Base-by-base conservation (phyloP, 2,329 filamentous ascomycete species). In the Cryphonectria japonica region DNA sequence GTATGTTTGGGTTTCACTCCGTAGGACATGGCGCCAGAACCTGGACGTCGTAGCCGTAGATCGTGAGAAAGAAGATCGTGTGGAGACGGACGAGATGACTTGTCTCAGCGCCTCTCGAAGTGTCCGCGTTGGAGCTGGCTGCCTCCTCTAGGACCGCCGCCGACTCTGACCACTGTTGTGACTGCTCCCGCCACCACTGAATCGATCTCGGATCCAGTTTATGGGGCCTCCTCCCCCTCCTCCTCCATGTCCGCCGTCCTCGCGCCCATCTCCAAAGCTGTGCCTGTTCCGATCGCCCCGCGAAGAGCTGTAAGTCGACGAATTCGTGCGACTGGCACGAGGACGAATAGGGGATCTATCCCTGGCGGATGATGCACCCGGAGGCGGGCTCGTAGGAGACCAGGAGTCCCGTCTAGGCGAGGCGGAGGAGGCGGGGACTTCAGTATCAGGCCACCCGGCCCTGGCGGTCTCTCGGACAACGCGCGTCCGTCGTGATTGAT, bases 151-250 rank as follows among this genome's bases (percentile, higher is more conserved):
- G n/a, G 71, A 71, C 50, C 71, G 69, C 54, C 69, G 67, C n/a
- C 69, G 69, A 59, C 62, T 32, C 29, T 60, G 32, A 26, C n/a
- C 41, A n/a, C 32, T 54, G 22, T 65, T 46, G n/a, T 41, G 41
- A 29, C 52, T 41, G 34, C 52, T 52, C 6, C 69, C 66, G 26
- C 52, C 63, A 39, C 71, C 62, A 52, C 62, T 32, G 46, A 76
- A 75, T 37, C 75, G 74, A 41, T 77, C 75, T 54, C 76, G 74
- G 46, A 77, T 57, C 76, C 76, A 78, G 26, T 67, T 73, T 16
- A 77, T 32, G 57, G 74, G 69, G 16, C 46, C 46, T n/a, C 46
- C 43, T 46, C 43, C 46, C 9, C 46, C 46, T 9, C 43, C 46
- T n/a, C 46, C 46, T 9, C 22, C 19, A 14, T 68, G 68, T 16